Percentiles rank a stretch among this genome's conserved stretches.
These are phyloP conservation scores for Arctium minus DNA, from an alignment of 129 eudicot genomes.

Conservation along the genomic window DNA sequence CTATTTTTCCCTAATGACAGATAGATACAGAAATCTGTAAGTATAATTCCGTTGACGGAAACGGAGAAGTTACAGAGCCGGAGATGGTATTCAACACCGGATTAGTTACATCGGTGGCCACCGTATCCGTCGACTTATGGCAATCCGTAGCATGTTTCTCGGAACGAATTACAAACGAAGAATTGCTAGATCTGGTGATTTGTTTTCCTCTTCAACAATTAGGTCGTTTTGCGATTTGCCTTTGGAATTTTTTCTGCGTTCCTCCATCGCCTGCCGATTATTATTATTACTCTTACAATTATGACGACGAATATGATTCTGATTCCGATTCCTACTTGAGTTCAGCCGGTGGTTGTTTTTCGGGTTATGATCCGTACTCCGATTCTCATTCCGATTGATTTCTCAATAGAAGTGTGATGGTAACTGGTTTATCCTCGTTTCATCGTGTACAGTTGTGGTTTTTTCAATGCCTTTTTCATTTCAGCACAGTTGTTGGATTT, in stretches of 20 bases:
- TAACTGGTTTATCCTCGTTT: background rate
- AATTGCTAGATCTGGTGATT: constrained; percentile 38
- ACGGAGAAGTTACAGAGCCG: background rate
- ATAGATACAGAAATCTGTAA: constrained; percentile 12
- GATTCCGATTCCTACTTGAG: constrained; percentile 22
- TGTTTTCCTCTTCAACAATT: constrained; percentile 52
- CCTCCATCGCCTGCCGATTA: constrained; percentile 29
- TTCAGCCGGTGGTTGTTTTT: constrained; percentile 21
- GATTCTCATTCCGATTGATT: constrained; percentile 38
- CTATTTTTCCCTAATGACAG: background rate
- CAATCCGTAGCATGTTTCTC: constrained; percentile 41
- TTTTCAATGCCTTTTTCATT: background rate
- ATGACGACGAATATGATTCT: constrained; percentile 10
- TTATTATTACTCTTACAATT: constrained; percentile 9
- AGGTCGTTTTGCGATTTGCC: constrained; percentile 33
- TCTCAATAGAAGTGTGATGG: background rate
- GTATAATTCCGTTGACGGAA: background rate
- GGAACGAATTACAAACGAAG: constrained; percentile 28
- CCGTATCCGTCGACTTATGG: constrained; percentile 41
- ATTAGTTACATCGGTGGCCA: constrained; percentile 36
- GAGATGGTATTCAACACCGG: constrained; percentile 52
- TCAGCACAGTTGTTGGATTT: background rate
- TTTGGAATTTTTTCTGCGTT: constrained; percentile 48
- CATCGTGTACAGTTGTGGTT: background rate
- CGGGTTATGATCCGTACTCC: constrained; percentile 22